These are phyloP conservation scores for Trametes elegans DNA, from an alignment of 768 basidiomycete species.

Conservation along the genomic window DNA sequence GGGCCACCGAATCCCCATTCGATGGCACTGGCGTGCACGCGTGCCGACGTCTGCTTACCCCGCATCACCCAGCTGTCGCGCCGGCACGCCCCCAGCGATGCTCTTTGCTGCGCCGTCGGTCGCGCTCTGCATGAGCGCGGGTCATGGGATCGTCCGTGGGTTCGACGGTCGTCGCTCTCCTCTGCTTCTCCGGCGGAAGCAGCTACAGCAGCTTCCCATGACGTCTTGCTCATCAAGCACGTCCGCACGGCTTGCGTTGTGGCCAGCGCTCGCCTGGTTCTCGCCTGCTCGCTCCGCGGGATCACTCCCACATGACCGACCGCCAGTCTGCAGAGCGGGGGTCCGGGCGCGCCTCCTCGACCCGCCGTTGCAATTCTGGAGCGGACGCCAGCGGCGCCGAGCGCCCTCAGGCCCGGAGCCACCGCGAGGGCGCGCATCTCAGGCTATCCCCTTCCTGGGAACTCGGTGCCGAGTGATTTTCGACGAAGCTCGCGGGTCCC, in stretches of 20 bases:
- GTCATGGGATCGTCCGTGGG: conserved; percentile 18
- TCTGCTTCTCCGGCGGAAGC: conserved; percentile 4
- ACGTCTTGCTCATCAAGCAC: conserved; percentile 3
- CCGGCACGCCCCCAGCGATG: conserved; percentile 1
- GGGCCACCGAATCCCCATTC: conserved; percentile 13
- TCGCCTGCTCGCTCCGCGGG: neutral
- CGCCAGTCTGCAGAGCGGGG: neutral
- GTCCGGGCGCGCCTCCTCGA: neutral
- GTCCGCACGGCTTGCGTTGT: neutral
- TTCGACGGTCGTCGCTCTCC: neutral
- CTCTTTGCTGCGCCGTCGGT: conserved; percentile 9
- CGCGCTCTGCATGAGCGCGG: neutral
- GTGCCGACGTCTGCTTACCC: conserved; percentile 7
- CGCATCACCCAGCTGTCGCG: conserved; percentile 9
- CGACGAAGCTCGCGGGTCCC: neutral
- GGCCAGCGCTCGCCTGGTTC: neutral
- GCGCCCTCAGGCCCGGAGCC: conserved; percentile 8
- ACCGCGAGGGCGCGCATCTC: conserved; percentile 2
- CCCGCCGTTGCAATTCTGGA: neutral
- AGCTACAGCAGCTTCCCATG: conserved; percentile 9
- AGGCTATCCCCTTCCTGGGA: conserved; percentile 9
- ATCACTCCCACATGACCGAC: neutral
- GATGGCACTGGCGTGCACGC: neutral
- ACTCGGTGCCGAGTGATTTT: conserved; percentile 2
- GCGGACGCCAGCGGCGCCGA: neutral